phyloP scores from a whole-genome alignment of 2,329 filamentous ascomycete species.

The Corniculantispora saksenae region DNA sequence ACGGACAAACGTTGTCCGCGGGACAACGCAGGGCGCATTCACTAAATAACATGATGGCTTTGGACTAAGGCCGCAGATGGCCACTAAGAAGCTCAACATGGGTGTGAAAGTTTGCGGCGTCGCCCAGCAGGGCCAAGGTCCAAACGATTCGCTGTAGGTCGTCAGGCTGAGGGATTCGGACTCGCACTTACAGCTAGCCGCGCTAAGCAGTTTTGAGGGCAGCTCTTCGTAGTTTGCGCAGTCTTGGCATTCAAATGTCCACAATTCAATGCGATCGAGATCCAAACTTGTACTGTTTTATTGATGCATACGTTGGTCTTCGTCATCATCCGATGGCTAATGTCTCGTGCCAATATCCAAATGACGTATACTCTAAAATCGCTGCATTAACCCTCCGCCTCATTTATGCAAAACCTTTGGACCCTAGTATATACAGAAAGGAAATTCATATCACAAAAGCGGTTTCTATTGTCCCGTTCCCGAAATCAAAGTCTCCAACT shows the following conservation, averaged over 20 bases:
- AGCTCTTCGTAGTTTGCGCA: background rate
- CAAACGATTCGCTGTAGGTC: too few relatives aligned
- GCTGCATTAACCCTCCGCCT: background rate
- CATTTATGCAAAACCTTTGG: background rate
- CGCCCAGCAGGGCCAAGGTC: background rate
- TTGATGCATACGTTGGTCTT: background rate
- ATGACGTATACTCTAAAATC: background rate
- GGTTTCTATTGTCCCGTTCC: constrained; percentile 43
- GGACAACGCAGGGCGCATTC: background rate
- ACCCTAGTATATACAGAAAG: background rate
- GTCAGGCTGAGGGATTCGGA: background rate
- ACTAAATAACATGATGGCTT: background rate
- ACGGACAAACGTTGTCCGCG: too few relatives aligned
- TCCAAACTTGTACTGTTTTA: background rate
- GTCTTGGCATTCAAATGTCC: background rate
- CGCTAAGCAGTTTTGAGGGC: constrained; percentile 2
- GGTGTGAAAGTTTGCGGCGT: background rate
- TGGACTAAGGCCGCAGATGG: too few relatives aligned
- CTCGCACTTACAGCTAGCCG: background rate
- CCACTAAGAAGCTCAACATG: background rate
- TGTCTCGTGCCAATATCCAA: background rate
- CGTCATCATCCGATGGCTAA: background rate
- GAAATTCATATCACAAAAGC: background rate
- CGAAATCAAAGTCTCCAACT: constrained; percentile 66
- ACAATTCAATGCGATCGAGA: background rate